Conservation (phyloP, 768 basidiomycete genomes). For the Tricholoma sp. region DNA sequence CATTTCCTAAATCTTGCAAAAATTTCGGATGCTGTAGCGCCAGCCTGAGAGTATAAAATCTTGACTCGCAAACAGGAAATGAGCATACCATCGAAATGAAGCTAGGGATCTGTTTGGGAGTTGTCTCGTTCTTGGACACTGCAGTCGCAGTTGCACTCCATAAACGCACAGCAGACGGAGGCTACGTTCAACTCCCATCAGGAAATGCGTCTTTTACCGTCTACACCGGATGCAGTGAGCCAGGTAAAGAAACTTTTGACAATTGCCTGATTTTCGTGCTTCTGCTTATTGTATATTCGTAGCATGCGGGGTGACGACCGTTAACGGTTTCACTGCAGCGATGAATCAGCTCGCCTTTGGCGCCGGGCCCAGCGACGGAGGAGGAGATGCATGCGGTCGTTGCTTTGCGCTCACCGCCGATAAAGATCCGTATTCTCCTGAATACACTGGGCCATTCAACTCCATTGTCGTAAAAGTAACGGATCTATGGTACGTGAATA, state of each 20-base stretch:
- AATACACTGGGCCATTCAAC: constrained; percentile 45
- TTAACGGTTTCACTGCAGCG: constrained; percentile 46
- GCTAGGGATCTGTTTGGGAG: constrained; percentile 7
- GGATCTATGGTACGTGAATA: constrained; percentile 31
- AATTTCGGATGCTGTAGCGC: constrained; percentile 19
- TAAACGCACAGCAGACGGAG: constrained; percentile 36
- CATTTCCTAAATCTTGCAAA: not conserved
- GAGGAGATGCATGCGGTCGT: constrained; percentile 59
- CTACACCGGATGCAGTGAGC: constrained; percentile 45
- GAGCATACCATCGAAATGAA: constrained; percentile 13
- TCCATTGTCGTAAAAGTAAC: constrained; percentile 51
- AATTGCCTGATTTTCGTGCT: not conserved
- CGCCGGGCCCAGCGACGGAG: constrained; percentile 39
- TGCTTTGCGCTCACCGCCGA: constrained; percentile 51
- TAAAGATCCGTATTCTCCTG: constrained; percentile 47
- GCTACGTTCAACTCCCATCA: constrained; percentile 49
- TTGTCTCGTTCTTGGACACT: constrained; percentile 13
- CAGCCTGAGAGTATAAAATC: constrained; percentile 7
- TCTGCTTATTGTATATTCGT: not conserved
- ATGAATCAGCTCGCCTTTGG: constrained; percentile 56
- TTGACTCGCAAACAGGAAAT: not conserved
- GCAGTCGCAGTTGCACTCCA: constrained; percentile 16
- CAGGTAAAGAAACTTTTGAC: constrained; percentile 29
- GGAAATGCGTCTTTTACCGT: constrained; percentile 52
- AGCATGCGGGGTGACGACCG: constrained; percentile 50